Evolutionary conservation across 208 protist genomes (phyloP).

Genomic region (Acanthamoeba lenticulata): DNA sequence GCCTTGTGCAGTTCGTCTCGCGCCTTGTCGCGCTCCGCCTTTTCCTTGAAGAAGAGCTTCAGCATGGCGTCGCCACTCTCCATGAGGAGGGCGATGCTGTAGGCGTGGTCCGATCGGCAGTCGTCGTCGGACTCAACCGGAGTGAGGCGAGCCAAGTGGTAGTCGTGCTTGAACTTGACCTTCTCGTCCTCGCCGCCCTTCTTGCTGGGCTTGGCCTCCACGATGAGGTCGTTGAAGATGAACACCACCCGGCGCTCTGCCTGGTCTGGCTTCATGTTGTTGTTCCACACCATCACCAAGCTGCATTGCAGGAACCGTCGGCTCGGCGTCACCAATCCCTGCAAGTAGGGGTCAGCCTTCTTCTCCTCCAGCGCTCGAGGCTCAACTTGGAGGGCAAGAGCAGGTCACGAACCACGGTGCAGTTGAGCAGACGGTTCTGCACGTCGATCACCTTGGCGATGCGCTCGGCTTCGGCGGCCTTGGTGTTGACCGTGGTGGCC

Average conservation of each 20-base stretch:
- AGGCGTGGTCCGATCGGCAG: neutral
- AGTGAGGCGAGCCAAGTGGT: neutral
- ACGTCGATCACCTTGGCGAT: slow-evolving; percentile 54
- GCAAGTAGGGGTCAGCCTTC: too few relatives aligned
- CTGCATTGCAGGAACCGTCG: neutral
- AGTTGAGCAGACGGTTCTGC: neutral
- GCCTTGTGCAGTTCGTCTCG: neutral
- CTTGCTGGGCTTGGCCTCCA: slow-evolving; percentile 21
- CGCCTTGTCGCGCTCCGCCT: neutral
- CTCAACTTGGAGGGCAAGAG: neutral
- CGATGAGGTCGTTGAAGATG: slow-evolving; percentile 57
- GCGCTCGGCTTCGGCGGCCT: slow-evolving; percentile 13
- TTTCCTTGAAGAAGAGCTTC: slow-evolving; percentile 4
- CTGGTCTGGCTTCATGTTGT: neutral
- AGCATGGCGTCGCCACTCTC: neutral
- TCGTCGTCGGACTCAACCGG: neutral
- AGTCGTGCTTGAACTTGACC: neutral
- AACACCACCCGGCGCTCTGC: neutral
- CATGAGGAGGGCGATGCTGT: neutral
- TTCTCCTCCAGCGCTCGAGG: too few relatives aligned
- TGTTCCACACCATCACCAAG: neutral
- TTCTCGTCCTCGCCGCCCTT: neutral
- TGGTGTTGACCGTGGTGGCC: neutral
- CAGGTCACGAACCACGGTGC: neutral
- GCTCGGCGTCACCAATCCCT: slow-evolving; percentile 15